Base-by-base conservation (phyloP, 2,329 filamentous ascomycete species). In the Lizonia empirigonia region DNA sequence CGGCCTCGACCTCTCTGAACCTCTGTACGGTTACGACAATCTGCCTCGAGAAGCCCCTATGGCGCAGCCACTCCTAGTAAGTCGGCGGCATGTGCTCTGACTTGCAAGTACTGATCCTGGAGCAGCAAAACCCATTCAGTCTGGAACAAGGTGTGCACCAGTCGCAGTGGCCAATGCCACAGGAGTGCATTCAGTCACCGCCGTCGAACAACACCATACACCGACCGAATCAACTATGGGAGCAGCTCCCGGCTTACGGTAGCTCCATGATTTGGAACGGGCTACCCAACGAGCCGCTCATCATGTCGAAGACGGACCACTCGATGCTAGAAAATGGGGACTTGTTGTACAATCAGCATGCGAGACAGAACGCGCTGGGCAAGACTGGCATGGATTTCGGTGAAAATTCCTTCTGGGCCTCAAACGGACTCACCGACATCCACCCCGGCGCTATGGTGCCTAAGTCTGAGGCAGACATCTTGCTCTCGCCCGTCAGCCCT, bases 401-500 rank as follows among this genome's bases (percentile, higher is more conserved):
- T 18, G 27, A 16, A 13, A n/a, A 34, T 4, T 19, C 33, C 3
- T 38, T 29, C 24, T 52, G 49, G 49, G 2, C 24, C 20, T 20
- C 26, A 6, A 30, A 19, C 6, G 15, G 42, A 12, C 33, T 41
- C 32, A 26, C 3, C n/a, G 15, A 23, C 20, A 10, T 22, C 16
- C 34, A 8, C n/a, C 12, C 6, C 23, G 10, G 9, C 12, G 29
- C 33, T 27, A 34, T 16, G 22, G 19, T 22, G 6, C 55, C 60
- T 6, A 48, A 57, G 15, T 26, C 57, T 18, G 53, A 55, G 7
- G 50, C 57, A 20, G 55, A 44, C 29, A 38, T 40, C 8, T 52
- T 61, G 16, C 32, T 38, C 15, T 70, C 67, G 16, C 60, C 65
- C 1, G 58, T 50, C 36, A 69, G 64, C 45, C 54, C 55, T 19